A percentile compares a stretch with the other conserved stretches of the same genome.
Conservation (phyloP, 495 filamentous ascomycete species). For the Elasticomyces elasticus region DNA sequence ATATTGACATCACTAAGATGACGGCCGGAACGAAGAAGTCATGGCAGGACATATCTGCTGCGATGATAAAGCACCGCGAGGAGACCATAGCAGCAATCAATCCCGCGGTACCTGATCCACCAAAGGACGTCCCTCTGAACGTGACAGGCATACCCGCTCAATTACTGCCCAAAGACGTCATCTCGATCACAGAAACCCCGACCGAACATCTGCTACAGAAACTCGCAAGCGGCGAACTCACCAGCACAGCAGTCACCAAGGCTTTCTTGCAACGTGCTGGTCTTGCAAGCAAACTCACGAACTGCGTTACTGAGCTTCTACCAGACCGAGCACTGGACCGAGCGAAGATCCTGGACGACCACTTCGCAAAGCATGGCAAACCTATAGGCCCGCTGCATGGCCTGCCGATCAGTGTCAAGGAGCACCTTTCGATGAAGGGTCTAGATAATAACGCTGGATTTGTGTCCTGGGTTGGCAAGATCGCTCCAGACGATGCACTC, state of each 20-base stretch:
- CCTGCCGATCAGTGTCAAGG: slow-evolving; percentile 59
- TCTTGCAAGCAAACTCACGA: slow-evolving; percentile 48
- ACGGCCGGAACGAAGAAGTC: background rate
- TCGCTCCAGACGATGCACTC: slow-evolving; percentile 35
- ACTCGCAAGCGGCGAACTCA: slow-evolving; percentile 38
- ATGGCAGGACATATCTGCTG: slow-evolving; percentile 41
- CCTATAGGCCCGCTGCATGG: slow-evolving; percentile 56
- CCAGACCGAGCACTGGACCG: slow-evolving; percentile 34
- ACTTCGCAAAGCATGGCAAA: slow-evolving; percentile 27
- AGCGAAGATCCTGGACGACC: slow-evolving; percentile 29
- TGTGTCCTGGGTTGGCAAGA: slow-evolving; percentile 36
- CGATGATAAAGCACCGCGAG: slow-evolving; percentile 38
- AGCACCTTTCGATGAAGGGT: slow-evolving; percentile 51
- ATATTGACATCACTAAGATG: background rate
- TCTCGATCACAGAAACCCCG: slow-evolving; percentile 42
- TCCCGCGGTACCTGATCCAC: slow-evolving; percentile 30
- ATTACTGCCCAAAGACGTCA: slow-evolving; percentile 39
- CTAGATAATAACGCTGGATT: slow-evolving; percentile 41
- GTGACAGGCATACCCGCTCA: slow-evolving; percentile 35
- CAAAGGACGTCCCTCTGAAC: slow-evolving; percentile 33
- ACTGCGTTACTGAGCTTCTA: slow-evolving; percentile 58
- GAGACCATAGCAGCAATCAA: slow-evolving; percentile 34
- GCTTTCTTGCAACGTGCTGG: slow-evolving; percentile 52
- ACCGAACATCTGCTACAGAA: slow-evolving; percentile 36
- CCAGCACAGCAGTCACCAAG: slow-evolving; percentile 39